Base-by-base conservation (phyloP, 2,329 filamentous ascomycete genomes). In the Venturia effusa region DNA sequence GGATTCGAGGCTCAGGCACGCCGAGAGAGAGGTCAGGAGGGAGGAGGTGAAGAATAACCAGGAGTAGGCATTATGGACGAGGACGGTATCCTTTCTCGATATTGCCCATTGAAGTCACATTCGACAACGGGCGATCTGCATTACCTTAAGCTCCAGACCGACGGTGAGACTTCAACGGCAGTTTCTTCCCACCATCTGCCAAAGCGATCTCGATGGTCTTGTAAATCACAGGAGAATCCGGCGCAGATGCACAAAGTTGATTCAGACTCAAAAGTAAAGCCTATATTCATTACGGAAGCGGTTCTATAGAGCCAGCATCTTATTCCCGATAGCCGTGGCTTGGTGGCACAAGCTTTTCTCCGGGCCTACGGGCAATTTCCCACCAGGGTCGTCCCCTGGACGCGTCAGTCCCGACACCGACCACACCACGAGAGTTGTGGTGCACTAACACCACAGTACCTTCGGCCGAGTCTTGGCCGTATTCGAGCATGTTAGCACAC, bases 11-110 rank as follows among this genome's bases (percentile, higher is more conserved):
- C 74, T 92, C 15, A 83, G 84, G 73, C 78, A 80, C 66, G 82
- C 85, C 8, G 90, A 94, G 75, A 81, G 84, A 63, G 78, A 79
- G 10, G 79, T 93, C 2, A 80, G 84, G 71, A 82, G 88, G 70
- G 79, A 79, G 61, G 89, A 92, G 71, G 79, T 78, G 67, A 75
- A 75, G 74, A 81, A 78, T 69, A 81, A 78, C 69, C 79, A 78
- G 67, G 82, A 84, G 66, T 80, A 80, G 66, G 80, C 79, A 40
- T 63, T 3, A 27, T 7, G n/a, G 7, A 5, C 27, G 59, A 61
- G 32, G 17, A 40, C 43, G 7, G 43, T n/a, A 19, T 24, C 43
- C n/a, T 45, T n/a, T 10, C n/a, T n/a, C n/a, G 19, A 24, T 45
- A 10, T 8, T 8, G 5, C 43, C 37, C 4, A 39, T 39, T 10